These are phyloP conservation scores for Boletus rex-veris DNA, from an alignment of 768 basidiomycete species.

Conservation along the genomic window DNA sequence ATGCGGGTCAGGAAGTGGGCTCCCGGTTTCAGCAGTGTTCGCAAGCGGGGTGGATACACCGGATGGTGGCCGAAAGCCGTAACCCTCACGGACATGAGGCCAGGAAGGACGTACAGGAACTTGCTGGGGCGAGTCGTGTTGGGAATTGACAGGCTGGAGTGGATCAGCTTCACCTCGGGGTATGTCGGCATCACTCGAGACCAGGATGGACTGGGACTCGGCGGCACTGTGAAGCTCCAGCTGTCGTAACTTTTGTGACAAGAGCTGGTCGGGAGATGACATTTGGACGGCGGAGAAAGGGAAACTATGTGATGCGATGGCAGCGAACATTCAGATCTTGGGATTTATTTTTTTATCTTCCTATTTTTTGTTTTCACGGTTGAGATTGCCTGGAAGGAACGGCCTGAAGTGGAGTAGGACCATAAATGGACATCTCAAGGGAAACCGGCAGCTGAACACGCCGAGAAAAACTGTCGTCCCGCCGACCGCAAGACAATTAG, in stretches of 20 bases:
- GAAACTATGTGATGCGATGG: too few relatives aligned
- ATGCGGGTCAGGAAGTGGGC: slow-evolving; percentile 49
- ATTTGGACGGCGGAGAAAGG: not conserved
- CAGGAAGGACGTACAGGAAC: slow-evolving; percentile 16
- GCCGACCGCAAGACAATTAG: slow-evolving; percentile 10
- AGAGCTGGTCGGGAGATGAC: slow-evolving; percentile 36
- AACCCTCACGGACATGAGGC: slow-evolving; percentile 63
- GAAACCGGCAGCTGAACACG: slow-evolving; percentile 7
- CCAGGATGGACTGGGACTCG: slow-evolving; percentile 1
- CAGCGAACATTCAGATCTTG: too few relatives aligned
- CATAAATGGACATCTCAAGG: slow-evolving; percentile 28
- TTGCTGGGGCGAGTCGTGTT: slow-evolving; percentile 14
- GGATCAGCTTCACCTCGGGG: slow-evolving; percentile 2
- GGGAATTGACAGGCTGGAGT: not conserved
- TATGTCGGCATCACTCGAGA: slow-evolving; percentile 8
- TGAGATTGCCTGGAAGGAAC: not conserved
- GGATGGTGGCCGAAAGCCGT: slow-evolving; percentile 75
- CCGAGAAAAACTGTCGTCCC: not conserved
- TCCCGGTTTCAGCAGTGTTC: slow-evolving; percentile 22
- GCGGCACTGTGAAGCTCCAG: slow-evolving; percentile 36
- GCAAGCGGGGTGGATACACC: slow-evolving; percentile 61
- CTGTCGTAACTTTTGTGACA: slow-evolving; percentile 46
- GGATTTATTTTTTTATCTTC: not conserved
- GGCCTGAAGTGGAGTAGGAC: slow-evolving; percentile 14
- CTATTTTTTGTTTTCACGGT: not conserved